phyloP scores from a whole-genome alignment of 1,139 yeast genomes.

The Candida freyschussii region DNA sequence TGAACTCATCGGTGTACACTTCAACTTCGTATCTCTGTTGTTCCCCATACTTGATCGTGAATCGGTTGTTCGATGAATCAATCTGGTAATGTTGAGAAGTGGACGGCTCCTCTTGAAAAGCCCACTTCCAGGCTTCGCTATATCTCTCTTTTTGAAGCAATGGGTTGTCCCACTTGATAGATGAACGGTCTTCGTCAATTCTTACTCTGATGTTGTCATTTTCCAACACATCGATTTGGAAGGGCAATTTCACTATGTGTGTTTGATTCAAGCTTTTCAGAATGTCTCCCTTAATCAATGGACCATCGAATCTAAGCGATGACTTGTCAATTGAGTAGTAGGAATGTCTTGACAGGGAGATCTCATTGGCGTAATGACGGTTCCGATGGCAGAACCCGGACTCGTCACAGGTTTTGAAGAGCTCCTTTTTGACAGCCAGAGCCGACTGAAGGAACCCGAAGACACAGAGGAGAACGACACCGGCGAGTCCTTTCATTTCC shows the following conservation, averaged over 20 bases:
- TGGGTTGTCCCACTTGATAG: conserved; percentile 29
- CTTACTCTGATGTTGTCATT: conserved; percentile 54
- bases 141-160: conserved; percentile 43
- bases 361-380: conserved; percentile 57
- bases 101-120: conserved; percentile 40
- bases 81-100: conserved; percentile 8
- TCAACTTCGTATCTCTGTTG: conserved; percentile 34
- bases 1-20: conserved; percentile 47
- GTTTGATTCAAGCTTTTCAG: conserved; percentile 32
- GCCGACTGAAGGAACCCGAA: conserved; percentile 2
- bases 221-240: conserved; percentile 50
- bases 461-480: conserved; percentile 1
- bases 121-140: conserved; percentile 58
- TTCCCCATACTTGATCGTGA: conserved; percentile 40
- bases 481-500: no score
- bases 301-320: conserved; percentile 33
- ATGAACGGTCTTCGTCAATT: conserved; percentile 55
- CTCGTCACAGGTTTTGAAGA: conserved; percentile 76
- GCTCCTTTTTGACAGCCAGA: conserved; percentile 43
- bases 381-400: conserved; percentile 86
- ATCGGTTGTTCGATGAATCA: conserved; percentile 22
- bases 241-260: conserved; percentile 38
- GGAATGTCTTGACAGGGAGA: conserved; percentile 34
- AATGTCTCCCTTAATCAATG: conserved; percentile 40
- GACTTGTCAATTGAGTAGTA: conserved; percentile 51